These are phyloP conservation scores for Pseudonectria foliicola DNA, from an alignment of 2,329 filamentous ascomycete species.

Conservation along the genomic window DNA sequence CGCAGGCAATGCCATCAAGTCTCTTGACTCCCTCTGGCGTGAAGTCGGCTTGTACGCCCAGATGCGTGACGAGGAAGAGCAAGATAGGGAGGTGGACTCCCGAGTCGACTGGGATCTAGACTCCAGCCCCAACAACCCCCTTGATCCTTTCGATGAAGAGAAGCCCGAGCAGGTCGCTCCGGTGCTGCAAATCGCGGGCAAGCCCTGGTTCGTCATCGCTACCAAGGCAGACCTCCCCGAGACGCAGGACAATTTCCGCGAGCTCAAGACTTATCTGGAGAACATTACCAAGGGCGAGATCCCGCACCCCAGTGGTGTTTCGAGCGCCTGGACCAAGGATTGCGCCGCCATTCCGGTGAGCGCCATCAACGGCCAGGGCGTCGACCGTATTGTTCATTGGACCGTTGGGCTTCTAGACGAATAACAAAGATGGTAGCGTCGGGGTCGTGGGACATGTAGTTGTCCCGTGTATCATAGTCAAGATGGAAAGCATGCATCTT, in stretches of 20 bases:
- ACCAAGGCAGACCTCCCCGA: constrained; percentile 82
- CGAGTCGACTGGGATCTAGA: constrained; percentile 53
- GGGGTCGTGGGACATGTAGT: constrained; percentile 1
- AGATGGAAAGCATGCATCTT: constrained; percentile 6
- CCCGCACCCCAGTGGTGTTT: constrained; percentile 65
- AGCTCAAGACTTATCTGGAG: constrained; percentile 63
- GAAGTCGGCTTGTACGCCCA: constrained; percentile 85
- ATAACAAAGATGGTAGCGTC: constrained; percentile 8
- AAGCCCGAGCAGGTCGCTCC: constrained; percentile 13
- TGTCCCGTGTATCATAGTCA: constrained; percentile 13
- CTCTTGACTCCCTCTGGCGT: constrained; percentile 76
- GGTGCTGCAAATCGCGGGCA: constrained; percentile 73
- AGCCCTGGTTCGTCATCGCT: constrained; percentile 94
- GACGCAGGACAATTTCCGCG: constrained; percentile 70
- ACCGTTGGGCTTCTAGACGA: constrained; percentile 61
- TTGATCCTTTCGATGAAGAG: constrained; percentile 12
- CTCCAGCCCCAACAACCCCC: constrained; percentile 29
- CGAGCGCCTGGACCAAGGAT: constrained; percentile 51
- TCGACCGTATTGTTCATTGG: constrained; percentile 66
- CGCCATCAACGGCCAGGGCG: constrained; percentile 79
- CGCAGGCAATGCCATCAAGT: constrained; percentile 69
- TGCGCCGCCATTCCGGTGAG: constrained; percentile 76
- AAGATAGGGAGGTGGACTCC: constrained; percentile 52
- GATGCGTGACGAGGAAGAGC: constrained; percentile 66
- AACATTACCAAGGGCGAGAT: constrained; percentile 54